These are phyloP conservation scores for Phytophthora kernoviae DNA, from an alignment of 352 stramenopile species.

Conservation along the genomic window DNA sequence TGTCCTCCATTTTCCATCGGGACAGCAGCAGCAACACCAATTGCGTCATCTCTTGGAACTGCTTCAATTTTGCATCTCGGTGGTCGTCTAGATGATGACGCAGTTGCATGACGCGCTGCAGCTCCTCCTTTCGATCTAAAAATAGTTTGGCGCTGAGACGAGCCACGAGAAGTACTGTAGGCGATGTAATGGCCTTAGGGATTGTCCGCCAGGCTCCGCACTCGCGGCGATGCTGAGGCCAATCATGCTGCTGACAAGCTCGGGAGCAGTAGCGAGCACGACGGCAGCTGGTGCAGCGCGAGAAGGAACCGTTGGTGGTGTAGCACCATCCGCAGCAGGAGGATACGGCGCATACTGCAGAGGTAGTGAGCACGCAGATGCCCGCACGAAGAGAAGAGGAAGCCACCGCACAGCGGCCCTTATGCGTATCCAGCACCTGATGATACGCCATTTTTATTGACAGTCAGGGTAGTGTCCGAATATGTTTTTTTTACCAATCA, in stretches of 20 bases:
- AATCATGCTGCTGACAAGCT: constrained; percentile 68
- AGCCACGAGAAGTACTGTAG: constrained; percentile 62
- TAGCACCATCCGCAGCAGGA: constrained; percentile 66
- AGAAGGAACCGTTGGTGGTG: constrained; percentile 19
- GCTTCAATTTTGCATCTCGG: constrained; percentile 21
- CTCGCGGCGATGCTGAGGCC: constrained; percentile 53
- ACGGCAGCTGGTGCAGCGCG: constrained; percentile 62
- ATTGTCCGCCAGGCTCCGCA: constrained; percentile 53
- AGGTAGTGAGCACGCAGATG: constrained; percentile 39
- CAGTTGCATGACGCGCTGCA: constrained; percentile 36
- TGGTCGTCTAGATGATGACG: constrained; percentile 58
- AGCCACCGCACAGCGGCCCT: constrained; percentile 57
- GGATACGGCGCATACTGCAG: constrained; percentile 36
- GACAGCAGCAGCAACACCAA: constrained; percentile 61
- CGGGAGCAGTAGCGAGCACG: constrained; percentile 69
- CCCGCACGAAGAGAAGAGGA: constrained; percentile 29
- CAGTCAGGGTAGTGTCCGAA: too few relatives aligned
- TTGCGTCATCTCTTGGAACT: constrained; percentile 66
- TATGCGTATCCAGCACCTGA: constrained; percentile 32
- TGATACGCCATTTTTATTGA: constrained; percentile 6
- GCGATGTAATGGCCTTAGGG: constrained; percentile 22
- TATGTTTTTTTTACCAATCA: too few relatives aligned
- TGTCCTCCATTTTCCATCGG: constrained; percentile 44
- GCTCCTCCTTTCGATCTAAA: constrained; percentile 16
- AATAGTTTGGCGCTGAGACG: constrained; percentile 48